These are phyloP conservation scores for Dactylellina parvicollis DNA, from an alignment of 2,329 filamentous ascomycete species.

Conservation along the genomic window DNA sequence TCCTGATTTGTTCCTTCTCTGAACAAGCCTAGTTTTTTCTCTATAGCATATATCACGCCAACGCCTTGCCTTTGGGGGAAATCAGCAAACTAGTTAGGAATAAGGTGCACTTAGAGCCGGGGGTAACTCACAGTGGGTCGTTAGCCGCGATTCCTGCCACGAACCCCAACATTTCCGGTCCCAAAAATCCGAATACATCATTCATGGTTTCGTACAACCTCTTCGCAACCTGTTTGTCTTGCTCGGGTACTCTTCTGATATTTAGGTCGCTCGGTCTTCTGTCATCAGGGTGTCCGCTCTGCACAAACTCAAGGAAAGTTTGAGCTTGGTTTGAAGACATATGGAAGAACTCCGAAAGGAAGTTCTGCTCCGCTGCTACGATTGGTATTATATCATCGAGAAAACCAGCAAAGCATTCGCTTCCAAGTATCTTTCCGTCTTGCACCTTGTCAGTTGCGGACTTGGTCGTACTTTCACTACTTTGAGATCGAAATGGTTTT, in stretches of 20 bases:
- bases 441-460: slow-evolving; percentile 68
- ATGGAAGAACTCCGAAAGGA: slow-evolving; percentile 96
- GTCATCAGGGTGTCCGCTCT: slow-evolving; percentile 71
- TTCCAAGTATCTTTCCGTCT: slow-evolving; percentile 64
- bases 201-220: slow-evolving; percentile 89
- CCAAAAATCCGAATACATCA: slow-evolving; percentile 83
- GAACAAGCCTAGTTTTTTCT: slow-evolving; percentile 79
- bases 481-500: slow-evolving; percentile 75
- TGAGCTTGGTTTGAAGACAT: slow-evolving; percentile 78
- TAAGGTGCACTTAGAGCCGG: neutral
- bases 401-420: slow-evolving; percentile 79
- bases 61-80: slow-evolving; percentile 77
- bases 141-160: slow-evolving; percentile 83
- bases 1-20: slow-evolving; percentile 88
- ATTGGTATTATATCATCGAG: slow-evolving; percentile 84
- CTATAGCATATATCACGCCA: slow-evolving; percentile 81
- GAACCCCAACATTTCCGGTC: slow-evolving; percentile 78
- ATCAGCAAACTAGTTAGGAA: slow-evolving; percentile 11
- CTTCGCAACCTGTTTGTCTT: slow-evolving; percentile 85
- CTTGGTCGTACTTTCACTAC: slow-evolving; percentile 68
- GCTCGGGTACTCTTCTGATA: slow-evolving; percentile 81
- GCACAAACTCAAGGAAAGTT: slow-evolving; percentile 79
- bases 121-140: slow-evolving; percentile 80
- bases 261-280: slow-evolving; percentile 78
- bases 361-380: slow-evolving; percentile 94